Evolutionary conservation across 345 rosid genomes (phyloP), one percentile per base, ranked within the genome.

Genomic region (Angophora floribunda): DNA sequence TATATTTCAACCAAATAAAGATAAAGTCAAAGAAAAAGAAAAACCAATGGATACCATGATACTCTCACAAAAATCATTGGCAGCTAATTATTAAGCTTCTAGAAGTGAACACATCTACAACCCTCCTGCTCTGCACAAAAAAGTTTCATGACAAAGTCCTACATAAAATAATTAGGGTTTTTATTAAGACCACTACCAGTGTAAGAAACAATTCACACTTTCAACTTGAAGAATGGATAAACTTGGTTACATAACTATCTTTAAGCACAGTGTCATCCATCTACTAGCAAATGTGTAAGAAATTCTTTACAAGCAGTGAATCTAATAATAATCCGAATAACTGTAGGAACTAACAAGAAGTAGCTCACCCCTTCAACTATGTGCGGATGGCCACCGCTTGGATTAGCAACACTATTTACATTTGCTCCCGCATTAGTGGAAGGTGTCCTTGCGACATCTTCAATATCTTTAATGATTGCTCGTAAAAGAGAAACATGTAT

Each of bases 331-430:
- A 53, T 44, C 59, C 41, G 30, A 88, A 44, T 55, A 85, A 59
- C 53, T 36, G 53, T 45, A 82, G 24, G 57, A 63, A 49, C 87
- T 36, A 87, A 87, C 65, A 17, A n/a, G 7, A 82, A 84, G 51
- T 79, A 90, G 89, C 94, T 90, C 94, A 95, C 99, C 94, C 98
- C 99, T 93, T 96, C 97, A 67, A 97, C 97, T 57, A 96, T 93
- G 86, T 93, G 96, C 22, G 96, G 99, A 92, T 96, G 99, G 63
- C 98, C 98, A 85, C 99, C 97, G 57, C 95, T 97, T 45, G 96
- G 97, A 93, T 95, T 96, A 85, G 95, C 92, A 89, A 95, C 93
- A 90, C 90, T 85, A 82, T 90, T 93, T 89, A 94, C 96, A 90
- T 93, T 94, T 90, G 94, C 92, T 90, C 97, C 98, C 87, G 94